A percentile compares a stretch with the other conserved stretches of the same genome.
phyloP scores from a whole-genome alignment of 305 asterid species.

The Lippia alba region DNA sequence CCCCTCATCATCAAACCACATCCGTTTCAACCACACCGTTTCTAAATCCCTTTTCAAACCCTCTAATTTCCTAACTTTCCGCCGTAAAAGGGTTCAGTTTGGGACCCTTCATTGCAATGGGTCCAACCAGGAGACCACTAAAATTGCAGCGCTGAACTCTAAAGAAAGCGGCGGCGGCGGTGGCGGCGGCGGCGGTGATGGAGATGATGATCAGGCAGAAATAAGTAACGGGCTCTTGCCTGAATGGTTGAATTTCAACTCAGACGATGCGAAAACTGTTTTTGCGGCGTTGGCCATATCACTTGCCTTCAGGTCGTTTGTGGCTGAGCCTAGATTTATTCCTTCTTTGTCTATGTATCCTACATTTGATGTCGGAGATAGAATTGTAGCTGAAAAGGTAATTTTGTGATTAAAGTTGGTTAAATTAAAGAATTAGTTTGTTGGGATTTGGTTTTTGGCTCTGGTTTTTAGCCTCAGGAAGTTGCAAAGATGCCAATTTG shows the following conservation, averaged over 20 bases:
- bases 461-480: neutral
- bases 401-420: neutral
- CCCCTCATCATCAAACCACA: constrained; percentile 38
- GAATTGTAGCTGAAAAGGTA: constrained; percentile 98
- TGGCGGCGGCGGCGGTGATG: constrained; percentile 54
- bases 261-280: constrained; percentile 88
- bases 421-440: constrained; percentile 15
- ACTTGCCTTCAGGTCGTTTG: constrained; percentile 87
- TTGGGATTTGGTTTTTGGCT: neutral
- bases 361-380: constrained; percentile 94
- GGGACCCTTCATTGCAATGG: constrained; percentile 53
- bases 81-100: constrained; percentile 35
- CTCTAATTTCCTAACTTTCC: constrained; percentile 36
- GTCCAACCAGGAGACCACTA: constrained; percentile 55
- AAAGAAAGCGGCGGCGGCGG: constrained; percentile 52
- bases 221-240: constrained; percentile 66
- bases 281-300: constrained; percentile 79
- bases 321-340: constrained; percentile 96
- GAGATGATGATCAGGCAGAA: constrained; percentile 57
- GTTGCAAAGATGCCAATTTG: neutral
- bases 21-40: constrained; percentile 33
- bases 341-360: constrained; percentile 99
- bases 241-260: constrained; percentile 77
- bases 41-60: constrained; percentile 37
- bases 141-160: constrained; percentile 43